A percentile compares a stretch with the other conserved stretches of the same genome.
Conservation (phyloP, 257 asterid species). For the Ajuga chamaepitys region DNA sequence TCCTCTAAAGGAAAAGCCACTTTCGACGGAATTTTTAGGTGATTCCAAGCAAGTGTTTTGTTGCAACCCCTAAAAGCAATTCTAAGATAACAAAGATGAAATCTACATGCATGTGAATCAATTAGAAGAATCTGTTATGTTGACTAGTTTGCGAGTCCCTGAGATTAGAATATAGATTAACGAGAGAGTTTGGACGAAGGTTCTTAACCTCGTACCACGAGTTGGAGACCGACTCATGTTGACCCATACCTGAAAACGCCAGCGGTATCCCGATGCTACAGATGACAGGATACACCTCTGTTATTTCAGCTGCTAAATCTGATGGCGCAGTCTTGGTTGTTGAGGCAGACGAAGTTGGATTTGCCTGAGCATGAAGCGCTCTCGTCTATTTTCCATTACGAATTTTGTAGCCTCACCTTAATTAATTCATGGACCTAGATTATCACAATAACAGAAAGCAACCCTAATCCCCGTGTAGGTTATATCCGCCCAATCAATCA, state of each 20-base stretch:
- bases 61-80: too few relatives aligned
- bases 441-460: background rate
- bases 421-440: constrained; percentile 77
- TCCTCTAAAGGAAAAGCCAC: too few relatives aligned
- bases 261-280: constrained; percentile 92
- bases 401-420: constrained; percentile 90
- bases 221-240: constrained; percentile 72
- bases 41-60: too few relatives aligned
- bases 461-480: too few relatives aligned
- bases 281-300: constrained; percentile 75
- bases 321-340: constrained; percentile 87
- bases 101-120: constrained; percentile 8
- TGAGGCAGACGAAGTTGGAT: constrained; percentile 66
- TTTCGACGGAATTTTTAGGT: too few relatives aligned
- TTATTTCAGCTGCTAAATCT: constrained; percentile 51
- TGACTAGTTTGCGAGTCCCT: constrained; percentile 70
- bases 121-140: constrained; percentile 54
- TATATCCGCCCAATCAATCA: too few relatives aligned
- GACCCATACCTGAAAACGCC: constrained; percentile 89
- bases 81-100: constrained; percentile 13
- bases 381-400: constrained; percentile 90
- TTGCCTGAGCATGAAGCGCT: constrained; percentile 60
- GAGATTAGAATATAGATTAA: constrained; percentile 69
- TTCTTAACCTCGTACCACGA: constrained; percentile 94
- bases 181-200: constrained; percentile 90